Conservation (phyloP, 2,329 filamentous ascomycete genomes). For the Epichloe festucae region DNA sequence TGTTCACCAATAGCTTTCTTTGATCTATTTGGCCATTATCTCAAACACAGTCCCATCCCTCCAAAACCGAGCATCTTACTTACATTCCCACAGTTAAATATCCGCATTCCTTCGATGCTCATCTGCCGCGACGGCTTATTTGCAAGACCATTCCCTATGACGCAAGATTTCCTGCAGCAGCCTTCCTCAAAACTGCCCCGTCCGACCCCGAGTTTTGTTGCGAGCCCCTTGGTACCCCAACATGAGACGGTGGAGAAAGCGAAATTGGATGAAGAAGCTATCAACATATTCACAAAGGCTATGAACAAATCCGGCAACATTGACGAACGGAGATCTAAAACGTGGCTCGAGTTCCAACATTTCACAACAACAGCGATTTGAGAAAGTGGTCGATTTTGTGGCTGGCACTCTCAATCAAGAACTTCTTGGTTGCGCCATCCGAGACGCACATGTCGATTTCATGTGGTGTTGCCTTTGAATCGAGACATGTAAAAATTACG, state of each 20-base stretch:
- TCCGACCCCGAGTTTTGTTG: slow-evolving; percentile 20
- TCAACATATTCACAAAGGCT: slow-evolving; percentile 28
- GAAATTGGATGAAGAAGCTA: slow-evolving; percentile 29
- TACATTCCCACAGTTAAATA: slow-evolving; percentile 30
- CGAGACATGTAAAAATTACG: too few relatives aligned
- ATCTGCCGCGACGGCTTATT: slow-evolving; percentile 41
- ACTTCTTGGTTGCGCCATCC: too few relatives aligned
- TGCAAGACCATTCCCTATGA: slow-evolving; percentile 28
- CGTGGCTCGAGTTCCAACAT: slow-evolving; percentile 21
- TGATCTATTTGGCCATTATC: background rate
- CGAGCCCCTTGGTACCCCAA: slow-evolving; percentile 33
- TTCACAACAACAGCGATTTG: slow-evolving; percentile 8
- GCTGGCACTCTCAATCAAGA: too few relatives aligned
- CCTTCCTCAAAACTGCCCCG: slow-evolving; percentile 25
- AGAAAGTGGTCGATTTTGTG: background rate
- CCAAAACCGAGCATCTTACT: background rate
- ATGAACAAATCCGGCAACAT: slow-evolving; percentile 23
- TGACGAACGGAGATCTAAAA: slow-evolving; percentile 25
- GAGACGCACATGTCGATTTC: too few relatives aligned
- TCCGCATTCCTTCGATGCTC: slow-evolving; percentile 50
- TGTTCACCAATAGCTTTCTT: background rate
- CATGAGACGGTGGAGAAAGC: slow-evolving; percentile 34
- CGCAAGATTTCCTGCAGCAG: slow-evolving; percentile 31
- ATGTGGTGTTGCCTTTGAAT: too few relatives aligned
- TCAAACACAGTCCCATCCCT: background rate